These are phyloP conservation scores for Nannochloropsis salina DNA, from an alignment of 108 stramenopile species.

Conservation along the genomic window DNA sequence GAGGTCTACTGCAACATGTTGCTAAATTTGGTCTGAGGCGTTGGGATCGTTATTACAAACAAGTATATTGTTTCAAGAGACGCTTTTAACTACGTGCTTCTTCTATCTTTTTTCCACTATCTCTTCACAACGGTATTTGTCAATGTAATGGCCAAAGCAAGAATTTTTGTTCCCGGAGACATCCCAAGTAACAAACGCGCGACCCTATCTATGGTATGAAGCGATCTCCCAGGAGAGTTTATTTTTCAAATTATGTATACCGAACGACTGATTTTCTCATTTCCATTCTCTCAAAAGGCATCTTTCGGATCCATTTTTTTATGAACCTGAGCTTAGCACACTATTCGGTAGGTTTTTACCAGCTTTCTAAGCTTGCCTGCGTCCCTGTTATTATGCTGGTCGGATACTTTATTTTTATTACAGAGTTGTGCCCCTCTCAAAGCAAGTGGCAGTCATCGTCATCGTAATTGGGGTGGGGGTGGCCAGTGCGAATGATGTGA, in stretches of 20 bases:
- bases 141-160: background rate
- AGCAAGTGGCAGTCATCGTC: conserved; percentile 21
- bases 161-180: background rate
- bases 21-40: background rate
- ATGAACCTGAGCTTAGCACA: conserved; percentile 40
- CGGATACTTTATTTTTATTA: background rate
- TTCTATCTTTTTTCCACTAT: background rate
- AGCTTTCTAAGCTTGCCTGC: conserved; percentile 40
- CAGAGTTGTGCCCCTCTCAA: background rate
- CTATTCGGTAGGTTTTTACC: conserved; percentile 40
- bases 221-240: background rate
- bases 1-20: background rate
- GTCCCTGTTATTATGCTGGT: conserved; percentile 33
- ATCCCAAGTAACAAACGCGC: background rate
- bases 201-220: background rate
- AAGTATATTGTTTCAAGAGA: background rate
- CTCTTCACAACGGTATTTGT: background rate
- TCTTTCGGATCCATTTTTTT: conserved; percentile 28
- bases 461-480: conserved; percentile 28
- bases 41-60: background rate
- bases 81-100: background rate
- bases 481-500: conserved; percentile 27
- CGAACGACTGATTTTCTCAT: background rate
- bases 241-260: background rate
- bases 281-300: background rate